Conservation (phyloP, 2,329 filamentous ascomycete species). For the Fusarium nisikadoi region DNA sequence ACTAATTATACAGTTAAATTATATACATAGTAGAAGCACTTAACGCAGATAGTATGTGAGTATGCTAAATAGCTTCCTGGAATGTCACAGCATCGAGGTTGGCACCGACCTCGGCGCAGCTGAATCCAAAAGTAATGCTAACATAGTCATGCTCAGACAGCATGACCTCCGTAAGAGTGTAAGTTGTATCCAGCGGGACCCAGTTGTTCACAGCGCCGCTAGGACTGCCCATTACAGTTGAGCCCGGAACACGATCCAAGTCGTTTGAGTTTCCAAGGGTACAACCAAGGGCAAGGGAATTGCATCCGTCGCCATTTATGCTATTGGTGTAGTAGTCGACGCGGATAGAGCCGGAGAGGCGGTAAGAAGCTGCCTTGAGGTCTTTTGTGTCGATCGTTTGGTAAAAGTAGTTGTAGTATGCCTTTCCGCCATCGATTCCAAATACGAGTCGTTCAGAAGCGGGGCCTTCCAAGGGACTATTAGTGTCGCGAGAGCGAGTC, state of each 20-base stretch:
- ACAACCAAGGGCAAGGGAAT: neutral
- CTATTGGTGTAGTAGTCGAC: neutral
- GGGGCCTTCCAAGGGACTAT: neutral
- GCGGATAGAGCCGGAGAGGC: neutral
- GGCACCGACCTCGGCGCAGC: neutral
- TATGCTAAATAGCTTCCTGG: neutral
- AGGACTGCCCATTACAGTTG: neutral
- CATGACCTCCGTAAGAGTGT: neutral
- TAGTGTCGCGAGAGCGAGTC: neutral
- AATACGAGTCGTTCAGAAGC: neutral
- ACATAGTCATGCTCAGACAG: neutral
- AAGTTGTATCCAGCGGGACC: accelerated
- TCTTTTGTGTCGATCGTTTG: neutral
- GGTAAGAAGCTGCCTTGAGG: neutral
- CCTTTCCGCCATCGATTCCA: neutral
- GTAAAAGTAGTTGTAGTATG: neutral
- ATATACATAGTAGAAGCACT: neutral
- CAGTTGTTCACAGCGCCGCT: neutral
- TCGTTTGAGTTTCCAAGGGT: neutral
- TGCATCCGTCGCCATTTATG: neutral
- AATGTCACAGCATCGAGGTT: neutral
- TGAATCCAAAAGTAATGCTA: neutral
- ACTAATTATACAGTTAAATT: neutral
- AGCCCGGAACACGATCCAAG: neutral
- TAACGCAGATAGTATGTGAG: neutral